A percentile compares a stretch with the other conserved stretches of the same genome.
Conservation (phyloP, 1,284 basidiomycete species). For the Neonothopanus nambi region DNA sequence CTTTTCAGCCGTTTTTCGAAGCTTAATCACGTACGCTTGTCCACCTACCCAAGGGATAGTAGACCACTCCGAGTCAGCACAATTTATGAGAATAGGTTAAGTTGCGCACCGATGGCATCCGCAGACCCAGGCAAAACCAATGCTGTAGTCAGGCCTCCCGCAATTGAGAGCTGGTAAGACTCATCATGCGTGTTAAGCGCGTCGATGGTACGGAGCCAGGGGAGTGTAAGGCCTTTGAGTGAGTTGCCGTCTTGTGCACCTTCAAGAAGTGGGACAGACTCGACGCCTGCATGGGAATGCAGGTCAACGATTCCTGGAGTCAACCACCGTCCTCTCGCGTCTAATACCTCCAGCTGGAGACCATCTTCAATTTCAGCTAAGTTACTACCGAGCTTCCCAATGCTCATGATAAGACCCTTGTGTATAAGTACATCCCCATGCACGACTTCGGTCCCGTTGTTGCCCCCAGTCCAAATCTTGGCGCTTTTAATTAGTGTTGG, state of each 20-base stretch:
- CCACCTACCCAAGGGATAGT: too few species aligned
- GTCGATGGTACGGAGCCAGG: conserved; percentile 51
- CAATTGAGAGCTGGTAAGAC: conserved; percentile 43
- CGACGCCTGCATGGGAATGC: conserved; percentile 76
- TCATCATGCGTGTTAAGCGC: conserved; percentile 53
- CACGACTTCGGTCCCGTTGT: conserved; percentile 61
- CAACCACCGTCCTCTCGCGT: conserved; percentile 62
- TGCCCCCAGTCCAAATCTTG: conserved; percentile 78
- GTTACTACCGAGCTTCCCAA: conserved; percentile 33
- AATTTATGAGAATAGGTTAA: neutral
- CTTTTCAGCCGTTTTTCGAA: conserved; percentile 54
- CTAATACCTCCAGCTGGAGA: conserved; percentile 32
- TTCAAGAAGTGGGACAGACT: conserved; percentile 52
- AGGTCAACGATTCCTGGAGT: conserved; percentile 74
- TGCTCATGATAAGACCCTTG: conserved; percentile 49
- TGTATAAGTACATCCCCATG: conserved; percentile 57
- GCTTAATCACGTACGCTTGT: conserved; percentile 69
- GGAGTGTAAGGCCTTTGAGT: conserved; percentile 42
- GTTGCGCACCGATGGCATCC: conserved; percentile 52
- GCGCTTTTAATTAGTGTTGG: conserved; percentile 71
- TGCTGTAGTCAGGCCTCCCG: conserved; percentile 48
- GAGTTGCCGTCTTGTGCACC: conserved; percentile 33
- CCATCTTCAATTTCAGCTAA: neutral
- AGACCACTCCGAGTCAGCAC: neutral
- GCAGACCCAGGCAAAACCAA: conserved; percentile 51